phyloP scores from a whole-genome alignment of 2,329 filamentous ascomycete species.

The Alternaria longipes region DNA sequence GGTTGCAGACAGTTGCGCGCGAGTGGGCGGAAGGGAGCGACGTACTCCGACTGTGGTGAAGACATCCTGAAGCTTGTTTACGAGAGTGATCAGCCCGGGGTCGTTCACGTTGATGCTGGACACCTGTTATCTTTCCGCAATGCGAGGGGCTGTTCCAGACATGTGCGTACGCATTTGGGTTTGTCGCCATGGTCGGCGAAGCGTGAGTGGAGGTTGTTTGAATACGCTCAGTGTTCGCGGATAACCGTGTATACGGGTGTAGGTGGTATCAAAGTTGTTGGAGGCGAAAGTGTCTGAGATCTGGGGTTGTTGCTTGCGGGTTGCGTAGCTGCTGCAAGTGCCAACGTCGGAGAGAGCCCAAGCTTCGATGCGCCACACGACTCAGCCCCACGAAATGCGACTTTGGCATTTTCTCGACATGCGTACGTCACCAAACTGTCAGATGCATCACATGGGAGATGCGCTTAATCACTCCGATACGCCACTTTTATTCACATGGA shows the following conservation, averaged over 20 bases:
- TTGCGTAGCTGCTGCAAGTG: constrained; percentile 31
- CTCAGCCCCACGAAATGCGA: constrained; percentile 16
- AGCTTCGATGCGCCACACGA: constrained; percentile 23
- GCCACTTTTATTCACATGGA: background rate
- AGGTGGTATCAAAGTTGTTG: constrained; percentile 24
- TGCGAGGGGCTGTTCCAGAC: constrained; percentile 26
- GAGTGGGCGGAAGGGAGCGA: constrained; percentile 30
- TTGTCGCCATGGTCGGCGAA: constrained; percentile 52
- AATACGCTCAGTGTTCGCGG: constrained; percentile 7
- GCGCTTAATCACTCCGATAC: background rate
- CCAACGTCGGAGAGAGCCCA: constrained; percentile 21
- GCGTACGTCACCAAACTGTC: constrained; percentile 16
- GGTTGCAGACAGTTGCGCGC: constrained; percentile 12
- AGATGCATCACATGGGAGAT: constrained; percentile 2
- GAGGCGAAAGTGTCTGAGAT: constrained; percentile 32
- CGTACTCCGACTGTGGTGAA: constrained; percentile 92
- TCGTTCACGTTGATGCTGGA: constrained; percentile 76
- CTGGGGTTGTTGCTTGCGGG: constrained; percentile 28
- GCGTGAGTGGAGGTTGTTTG: constrained; percentile 10
- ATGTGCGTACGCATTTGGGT: constrained; percentile 53
- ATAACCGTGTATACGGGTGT: constrained; percentile 14
- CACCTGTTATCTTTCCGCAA: constrained; percentile 37
- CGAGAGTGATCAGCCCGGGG: constrained; percentile 77
- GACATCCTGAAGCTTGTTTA: constrained; percentile 99
- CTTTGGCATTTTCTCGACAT: background rate